Base-by-base conservation (phyloP, 2,329 filamentous ascomycete genomes). In the Neoarthrinium moseri region DNA sequence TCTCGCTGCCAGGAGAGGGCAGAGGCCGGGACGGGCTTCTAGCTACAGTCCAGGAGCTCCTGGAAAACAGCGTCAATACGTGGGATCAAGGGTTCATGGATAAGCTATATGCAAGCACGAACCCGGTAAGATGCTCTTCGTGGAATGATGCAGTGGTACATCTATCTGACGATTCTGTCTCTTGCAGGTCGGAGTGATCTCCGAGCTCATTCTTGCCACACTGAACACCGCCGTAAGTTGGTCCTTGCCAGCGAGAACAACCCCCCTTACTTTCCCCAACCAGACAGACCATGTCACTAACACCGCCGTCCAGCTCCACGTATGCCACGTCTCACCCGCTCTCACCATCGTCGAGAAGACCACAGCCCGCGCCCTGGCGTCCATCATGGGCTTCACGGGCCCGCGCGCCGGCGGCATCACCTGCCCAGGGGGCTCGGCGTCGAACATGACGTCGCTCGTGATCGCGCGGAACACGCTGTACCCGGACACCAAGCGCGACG, bases 21-120 rank as follows among this genome's bases (percentile, higher is more conserved):
- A 72, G 70, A 51, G 86, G 84, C 1, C 87, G 87, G 56, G 80
- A 88, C 33, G 92, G 91, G 0, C 71, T 96, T 24, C 71, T 96
- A 22, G 75, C 81, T 26, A 81, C 81, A 3, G 77, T 95, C 36
- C 73, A 83, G 54, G 79, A 83, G 49, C 75, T 96, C 17, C 74
- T 97, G 33, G 77, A 81, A 52, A 91, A 95, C 67, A 94, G 87
- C 60, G 92, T 97, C 61, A 99, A 99, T 69, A 96, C 92, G n/a
- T 97, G 91, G 89, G 88, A 95, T 61, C 91, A 96, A 67, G 92
- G 92, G 10, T 99, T 97, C 68, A 70, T 97, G 60, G 91, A 96
- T 69, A 97, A 99, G 71, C 75, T 97, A 15, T 97, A 96, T 66
- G 83, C 87, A 13, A 86, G 86, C 53, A 95, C 89, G 29, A 94